Conservation (phyloP, 192 early-diverging fungal species). For the Haplosporangium gracile region DNA sequence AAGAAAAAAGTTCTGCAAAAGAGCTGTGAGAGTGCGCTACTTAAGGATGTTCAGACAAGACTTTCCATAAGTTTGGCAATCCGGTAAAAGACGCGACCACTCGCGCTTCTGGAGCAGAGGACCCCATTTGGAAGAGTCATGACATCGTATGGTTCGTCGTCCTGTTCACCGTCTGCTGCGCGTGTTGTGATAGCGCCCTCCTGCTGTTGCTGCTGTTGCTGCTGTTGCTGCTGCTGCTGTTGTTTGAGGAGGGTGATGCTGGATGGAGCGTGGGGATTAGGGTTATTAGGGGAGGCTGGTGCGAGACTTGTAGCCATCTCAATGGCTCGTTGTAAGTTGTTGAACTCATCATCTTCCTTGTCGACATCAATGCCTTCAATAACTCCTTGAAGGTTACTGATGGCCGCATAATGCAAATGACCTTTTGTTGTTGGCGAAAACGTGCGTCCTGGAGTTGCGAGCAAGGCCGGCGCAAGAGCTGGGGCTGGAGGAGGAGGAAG, state of each 20-base stretch:
- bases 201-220: background rate
- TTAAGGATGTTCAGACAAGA: conserved; percentile 12
- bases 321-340: conserved; percentile 9
- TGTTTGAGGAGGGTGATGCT: conserved; percentile 5
- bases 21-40: background rate
- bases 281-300: background rate
- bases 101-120: conserved; percentile 36
- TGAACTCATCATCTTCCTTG: conserved; percentile 45
- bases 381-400: conserved; percentile 26
- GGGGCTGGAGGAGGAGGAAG: conserved; percentile 45
- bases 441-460: conserved; percentile 30
- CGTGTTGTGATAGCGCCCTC: background rate
- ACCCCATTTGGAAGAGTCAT: conserved; percentile 42
- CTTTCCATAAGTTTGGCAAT: conserved; percentile 51
- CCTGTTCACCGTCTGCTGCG: background rate
- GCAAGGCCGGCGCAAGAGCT: conserved; percentile 13
- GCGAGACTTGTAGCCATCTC: background rate
- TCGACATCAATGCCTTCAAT: conserved; percentile 44
- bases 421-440: conserved; percentile 40
- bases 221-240: background rate
- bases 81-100: conserved; percentile 43
- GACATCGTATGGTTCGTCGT: conserved; percentile 32
- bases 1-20: background rate
- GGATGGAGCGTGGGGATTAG: conserved; percentile 1
- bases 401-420: conserved; percentile 32